Base-by-base conservation (phyloP, 352 stramenopile genomes). In the Phytophthora palmivora region DNA sequence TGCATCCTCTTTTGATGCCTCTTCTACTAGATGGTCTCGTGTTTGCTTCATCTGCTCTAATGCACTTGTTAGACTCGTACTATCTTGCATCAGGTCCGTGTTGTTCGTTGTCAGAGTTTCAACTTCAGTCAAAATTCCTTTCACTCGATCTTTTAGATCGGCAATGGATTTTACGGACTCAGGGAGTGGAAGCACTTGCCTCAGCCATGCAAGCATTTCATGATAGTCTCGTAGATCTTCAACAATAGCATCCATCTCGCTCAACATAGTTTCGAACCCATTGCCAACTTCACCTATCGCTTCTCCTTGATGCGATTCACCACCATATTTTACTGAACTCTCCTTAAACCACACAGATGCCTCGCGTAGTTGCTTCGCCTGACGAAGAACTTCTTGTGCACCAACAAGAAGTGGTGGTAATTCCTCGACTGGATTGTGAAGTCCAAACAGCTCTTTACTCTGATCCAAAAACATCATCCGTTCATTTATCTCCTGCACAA, bases 401-500 rank as follows among this genome's bases (percentile, higher is more conserved):
- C 46, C 48, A 24, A 50, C 22, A 0, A 86, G 37, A 8, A 88
- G 49, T 24, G 54, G 22, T 1, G 66, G 76, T 5, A 91, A 48
- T 18, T 84, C 79, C 3, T 67, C 33, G 1, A 63, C 21, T 14
- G 64, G 58, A 6, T 79, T 63, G 7, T 70, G 18, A 9, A 89
- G 33, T 12, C 58, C 59, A 14, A 91, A 54, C 10, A 69, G 22
- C 9, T 21, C 26, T 42, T 73, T 68, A 2, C 58, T 60, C 4
- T 72, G 58, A 4, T 72, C 54, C 19, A 88, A 46, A 11, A 84
- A 42, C 21, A 42, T 30, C 9, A 83, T n/a, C 10, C 58, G 74
- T 6, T 76, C 70, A n/a, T 54, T 79, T n/a, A 91, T 64, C 15
- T 57, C 58, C 5, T 55, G 51, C 1, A 72, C 63, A 0, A 91